Conservation (phyloP, 1,284 basidiomycete genomes). For the Ganoderma lingzhi region DNA sequence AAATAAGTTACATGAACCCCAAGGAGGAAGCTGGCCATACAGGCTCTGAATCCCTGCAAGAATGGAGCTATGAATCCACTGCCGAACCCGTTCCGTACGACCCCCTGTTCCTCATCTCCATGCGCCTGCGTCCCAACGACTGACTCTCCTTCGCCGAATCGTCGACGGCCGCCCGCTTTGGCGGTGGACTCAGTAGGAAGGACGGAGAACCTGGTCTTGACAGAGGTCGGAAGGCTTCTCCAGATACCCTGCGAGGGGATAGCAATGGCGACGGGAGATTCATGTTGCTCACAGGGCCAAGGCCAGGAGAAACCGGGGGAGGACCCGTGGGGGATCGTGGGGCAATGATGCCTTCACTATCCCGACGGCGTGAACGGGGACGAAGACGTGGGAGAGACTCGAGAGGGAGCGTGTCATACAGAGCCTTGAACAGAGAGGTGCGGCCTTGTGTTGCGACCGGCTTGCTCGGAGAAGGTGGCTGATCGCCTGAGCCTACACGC, state of each 20-base stretch:
- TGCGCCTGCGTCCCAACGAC: conserved; percentile 26
- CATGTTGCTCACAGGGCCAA: conserved; percentile 16
- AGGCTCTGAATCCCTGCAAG: not conserved
- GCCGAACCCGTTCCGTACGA: not conserved
- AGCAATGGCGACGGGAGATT: not conserved
- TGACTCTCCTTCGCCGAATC: conserved; percentile 17
- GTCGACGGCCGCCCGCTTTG: conserved; percentile 30
- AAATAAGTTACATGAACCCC: conserved; percentile 12
- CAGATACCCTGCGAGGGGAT: not conserved
- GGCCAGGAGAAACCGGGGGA: conserved; percentile 32
- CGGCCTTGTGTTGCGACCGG: conserved; percentile 29
- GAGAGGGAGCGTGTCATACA: conserved; percentile 41
- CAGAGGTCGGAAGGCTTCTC: not conserved
- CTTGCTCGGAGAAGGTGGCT: conserved; percentile 36
- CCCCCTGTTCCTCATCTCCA: conserved; percentile 38
- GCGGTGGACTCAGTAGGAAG: conserved; percentile 23
- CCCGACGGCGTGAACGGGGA: conserved; percentile 35
- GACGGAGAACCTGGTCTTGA: conserved; percentile 1
- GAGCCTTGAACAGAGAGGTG: conserved; percentile 44
- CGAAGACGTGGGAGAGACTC: conserved; percentile 42
- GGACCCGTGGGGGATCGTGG: conserved; percentile 37
- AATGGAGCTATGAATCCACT: not conserved
- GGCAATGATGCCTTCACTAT: conserved; percentile 46
- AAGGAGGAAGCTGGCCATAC: not conserved
- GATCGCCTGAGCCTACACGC: conserved; percentile 21